Base-by-base conservation (phyloP, 495 filamentous ascomycete genomes). In the Daldinia loculata region DNA sequence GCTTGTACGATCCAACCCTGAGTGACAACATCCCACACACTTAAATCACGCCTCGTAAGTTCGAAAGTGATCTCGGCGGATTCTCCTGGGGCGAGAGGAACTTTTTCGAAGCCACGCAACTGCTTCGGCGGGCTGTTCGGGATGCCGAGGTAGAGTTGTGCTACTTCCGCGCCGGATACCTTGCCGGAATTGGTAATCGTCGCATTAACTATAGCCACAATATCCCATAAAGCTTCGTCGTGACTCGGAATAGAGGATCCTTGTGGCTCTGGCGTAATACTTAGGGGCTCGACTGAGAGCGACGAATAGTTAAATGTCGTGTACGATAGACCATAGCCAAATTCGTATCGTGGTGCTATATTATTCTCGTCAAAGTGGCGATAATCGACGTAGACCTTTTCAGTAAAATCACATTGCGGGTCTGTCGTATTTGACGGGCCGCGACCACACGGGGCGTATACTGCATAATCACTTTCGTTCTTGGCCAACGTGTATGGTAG, bases 1-100 rank as follows among this genome's bases (percentile, higher is more conserved):
- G 67, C 67, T 26, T 83, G 76, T 76, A 98, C 79, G 27, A 92
- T 83, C 95, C 95, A 98, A 76, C 94, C 94, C 85, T 93, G 91
- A 69, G 81, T 79, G n/a, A 84, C 80, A 11, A 90, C 86, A 76
- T 92, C 90, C 95, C 95, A 98, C 0, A 64, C 58, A 60, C 79
- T 82, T 17, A 82, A 69, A 75, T 96, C 93, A 74, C 89, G 89
- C 61, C 92, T 85, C n/a, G 86, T 92, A 15, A 97, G 76, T 4
- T 85, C 81, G 76, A 97, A 86, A 8, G 77, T 78, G n/a, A 95
- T 88, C 7, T 67, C 80, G 56, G 71, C 77, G n/a, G 78, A 83
- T 64, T 90, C 84, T 0, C 85, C 87, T 0, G 83, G 76, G 12
- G 81, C 74, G 27, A 92, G 61, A 19, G 78, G 67, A 4, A 91